Evolutionary conservation across 2,329 filamentous ascomycete genomes (phyloP).

Genomic region (Cladosporium sp.): DNA sequence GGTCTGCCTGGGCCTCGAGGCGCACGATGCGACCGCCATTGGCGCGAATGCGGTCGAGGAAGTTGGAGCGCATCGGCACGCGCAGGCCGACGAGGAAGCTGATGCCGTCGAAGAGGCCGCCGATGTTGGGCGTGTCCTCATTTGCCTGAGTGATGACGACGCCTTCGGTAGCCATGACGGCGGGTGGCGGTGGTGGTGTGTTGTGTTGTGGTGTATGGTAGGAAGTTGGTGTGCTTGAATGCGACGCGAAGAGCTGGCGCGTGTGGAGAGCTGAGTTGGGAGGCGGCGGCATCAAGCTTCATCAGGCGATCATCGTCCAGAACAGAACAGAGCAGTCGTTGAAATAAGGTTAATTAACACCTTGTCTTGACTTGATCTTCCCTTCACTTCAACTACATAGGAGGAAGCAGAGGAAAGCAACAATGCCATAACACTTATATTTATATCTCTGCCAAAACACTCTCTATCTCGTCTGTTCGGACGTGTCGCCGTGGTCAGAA

Average conservation of each 20-base stretch:
- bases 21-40: slow-evolving; percentile 58
- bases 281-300: background rate
- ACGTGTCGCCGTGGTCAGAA: background rate
- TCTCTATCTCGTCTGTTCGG: background rate
- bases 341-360: background rate
- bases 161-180: slow-evolving; percentile 28
- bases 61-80: slow-evolving; percentile 51
- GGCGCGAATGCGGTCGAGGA: slow-evolving; percentile 52
- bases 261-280: background rate
- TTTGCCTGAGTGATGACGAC: slow-evolving; percentile 33
- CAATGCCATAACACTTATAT: background rate
- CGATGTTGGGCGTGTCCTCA: slow-evolving; percentile 34
- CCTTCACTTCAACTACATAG: background rate
- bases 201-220: background rate
- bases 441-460: too few species aligned
- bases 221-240: background rate
- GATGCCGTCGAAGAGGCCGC: slow-evolving; percentile 53
- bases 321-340: background rate
- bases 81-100: slow-evolving; percentile 61
- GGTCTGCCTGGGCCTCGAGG: slow-evolving; percentile 57
- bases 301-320: background rate
- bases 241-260: background rate
- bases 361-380: background rate
- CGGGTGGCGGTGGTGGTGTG: background rate
- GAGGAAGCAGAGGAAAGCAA: background rate